Evolutionary conservation across 139 green algal genomes (phyloP).

Genomic region (Medakamo hakoo): DNA sequence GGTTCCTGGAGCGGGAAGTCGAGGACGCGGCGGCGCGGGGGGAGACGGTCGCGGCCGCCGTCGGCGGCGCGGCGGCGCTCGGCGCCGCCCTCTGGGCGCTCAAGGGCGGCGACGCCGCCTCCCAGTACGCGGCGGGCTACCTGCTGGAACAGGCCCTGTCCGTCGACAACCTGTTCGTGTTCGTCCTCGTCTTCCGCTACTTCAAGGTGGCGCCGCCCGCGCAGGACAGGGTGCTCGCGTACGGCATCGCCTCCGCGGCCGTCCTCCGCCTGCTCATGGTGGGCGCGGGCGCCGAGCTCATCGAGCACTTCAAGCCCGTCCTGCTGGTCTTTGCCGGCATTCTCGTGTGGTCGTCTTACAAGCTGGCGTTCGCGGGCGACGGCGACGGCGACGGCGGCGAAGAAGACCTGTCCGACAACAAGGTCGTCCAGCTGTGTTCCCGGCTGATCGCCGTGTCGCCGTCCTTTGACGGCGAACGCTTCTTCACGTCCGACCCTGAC

Average conservation of each 20-base stretch:
- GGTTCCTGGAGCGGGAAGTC: not conserved
- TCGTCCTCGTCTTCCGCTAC: conserved; percentile 84
- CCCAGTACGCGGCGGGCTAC: conserved; percentile 83
- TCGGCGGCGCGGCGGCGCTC: not conserved
- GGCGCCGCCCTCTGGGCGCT: not conserved
- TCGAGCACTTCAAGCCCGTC: conserved; percentile 72
- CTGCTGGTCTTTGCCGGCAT: conserved; percentile 83
- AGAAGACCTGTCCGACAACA: conserved; percentile 54
- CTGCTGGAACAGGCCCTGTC: conserved; percentile 88
- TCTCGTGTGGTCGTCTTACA: conserved; percentile 69
- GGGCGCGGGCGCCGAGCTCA: conserved; percentile 55
- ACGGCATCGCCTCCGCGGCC: conserved; percentile 74
- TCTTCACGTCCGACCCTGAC: conserved; percentile 61
- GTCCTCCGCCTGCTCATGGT: conserved; percentile 77
- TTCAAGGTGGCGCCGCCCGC: conserved; percentile 20
- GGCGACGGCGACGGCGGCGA: conserved; percentile 63
- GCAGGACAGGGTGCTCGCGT: conserved; percentile 50
- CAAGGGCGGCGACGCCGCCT: not conserved
- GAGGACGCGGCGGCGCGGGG: not conserved
- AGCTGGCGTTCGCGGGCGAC: conserved; percentile 35
- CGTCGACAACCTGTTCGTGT: conserved; percentile 98
- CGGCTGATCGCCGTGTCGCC: conserved; percentile 46
- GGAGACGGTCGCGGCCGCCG: not conserved
- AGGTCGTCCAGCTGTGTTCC: conserved; percentile 60
- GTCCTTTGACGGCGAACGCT: conserved; percentile 76